Evolutionary conservation across 805 yeast genomes (phyloP).

Genomic region (Hanseniaspora clermontiae): DNA sequence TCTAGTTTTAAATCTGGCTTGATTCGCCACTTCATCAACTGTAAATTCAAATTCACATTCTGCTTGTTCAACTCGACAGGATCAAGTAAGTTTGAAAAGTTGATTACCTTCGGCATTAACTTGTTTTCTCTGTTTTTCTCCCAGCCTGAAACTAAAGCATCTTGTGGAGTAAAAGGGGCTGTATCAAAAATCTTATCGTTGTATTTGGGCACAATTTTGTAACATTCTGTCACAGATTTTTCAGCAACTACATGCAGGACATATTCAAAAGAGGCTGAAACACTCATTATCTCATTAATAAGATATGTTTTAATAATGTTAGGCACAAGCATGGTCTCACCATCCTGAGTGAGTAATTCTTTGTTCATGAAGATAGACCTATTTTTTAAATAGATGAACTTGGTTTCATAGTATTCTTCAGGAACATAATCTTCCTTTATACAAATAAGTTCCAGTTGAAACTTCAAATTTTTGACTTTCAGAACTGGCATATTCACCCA

Average conservation of each 20-base stretch:
- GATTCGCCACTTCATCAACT: conserved; percentile 93
- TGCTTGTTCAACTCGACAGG: conserved; percentile 78
- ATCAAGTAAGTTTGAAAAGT: conserved; percentile 66
- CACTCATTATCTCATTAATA: not conserved
- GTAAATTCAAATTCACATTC: conserved; percentile 80
- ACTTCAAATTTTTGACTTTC: conserved; percentile 19
- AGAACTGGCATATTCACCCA: conserved; percentile 79
- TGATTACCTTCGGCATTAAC: conserved; percentile 71
- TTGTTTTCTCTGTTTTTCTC: conserved; percentile 65
- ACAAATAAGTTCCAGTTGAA: not conserved
- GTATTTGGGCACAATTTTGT: conserved; percentile 26
- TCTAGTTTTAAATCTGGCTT: conserved; percentile 73
- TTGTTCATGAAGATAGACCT: not conserved
- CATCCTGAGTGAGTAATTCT: not conserved
- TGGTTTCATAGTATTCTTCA: not conserved
- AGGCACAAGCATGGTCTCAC: not conserved
- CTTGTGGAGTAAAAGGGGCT: not conserved
- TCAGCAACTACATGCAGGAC: not conserved
- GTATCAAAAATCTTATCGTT: conserved; percentile 13
- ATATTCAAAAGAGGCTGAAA: not conserved
- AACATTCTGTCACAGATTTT: conserved; percentile 24
- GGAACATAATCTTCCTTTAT: not conserved
- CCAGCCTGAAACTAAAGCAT: conserved; percentile 67
- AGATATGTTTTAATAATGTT: not conserved
- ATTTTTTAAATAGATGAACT: not conserved